Evolutionary conservation across 73 alveolate species (phyloP), one percentile per base, ranked within the genome.

Genomic region (Stentor roeselii): DNA sequence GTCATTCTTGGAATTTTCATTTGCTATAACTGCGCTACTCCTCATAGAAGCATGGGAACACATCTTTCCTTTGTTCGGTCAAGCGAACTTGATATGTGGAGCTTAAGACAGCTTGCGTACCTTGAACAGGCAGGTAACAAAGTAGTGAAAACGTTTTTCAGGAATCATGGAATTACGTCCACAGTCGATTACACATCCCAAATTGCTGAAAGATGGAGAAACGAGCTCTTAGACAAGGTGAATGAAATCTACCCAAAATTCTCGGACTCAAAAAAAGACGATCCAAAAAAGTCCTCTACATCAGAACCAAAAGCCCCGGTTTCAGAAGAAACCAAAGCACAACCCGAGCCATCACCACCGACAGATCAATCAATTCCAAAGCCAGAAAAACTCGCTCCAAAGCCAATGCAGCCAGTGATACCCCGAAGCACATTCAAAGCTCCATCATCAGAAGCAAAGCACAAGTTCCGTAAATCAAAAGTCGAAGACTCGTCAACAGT

Each of bases 191-290:
- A 67, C 37, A 21, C 80, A 21, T 67, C 80, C 14, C 80, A 67
- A 67, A 67, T 34, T 27, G 80, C 80, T 30, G 80, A 67, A 67
- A 67, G 80, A 34, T 67, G 80, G 80, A n/a, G 80, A 67, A 67
- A 67, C 80, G 80, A 67, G 80, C 80, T 67, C 80, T 21, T 40
- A 21, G 80, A 67, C 21, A 67, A n/a, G 27, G 80, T 67, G 0
- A 32, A 30, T 11, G 80, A 67, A 34, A 21, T 30, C 50, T 67
- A 67, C 80, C 80, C 80, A n/a, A 21, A 32, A 67, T 15, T 21
- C 2, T 21, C 37, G 42, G 37, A 67, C 1, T 21, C 27, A n/a
- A n/a, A 67, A 67, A 32, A 67, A 34, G 15, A 15, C 80, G 41
- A 67, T 27, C n/a, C 80, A n/a, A 32, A n/a, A 67, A 67, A 21